Percentiles rank a stretch among this genome's conserved stretches.
Evolutionary conservation across 2,329 filamentous ascomycete species (phyloP).

Genomic region (Fusarium tuaranense): DNA sequence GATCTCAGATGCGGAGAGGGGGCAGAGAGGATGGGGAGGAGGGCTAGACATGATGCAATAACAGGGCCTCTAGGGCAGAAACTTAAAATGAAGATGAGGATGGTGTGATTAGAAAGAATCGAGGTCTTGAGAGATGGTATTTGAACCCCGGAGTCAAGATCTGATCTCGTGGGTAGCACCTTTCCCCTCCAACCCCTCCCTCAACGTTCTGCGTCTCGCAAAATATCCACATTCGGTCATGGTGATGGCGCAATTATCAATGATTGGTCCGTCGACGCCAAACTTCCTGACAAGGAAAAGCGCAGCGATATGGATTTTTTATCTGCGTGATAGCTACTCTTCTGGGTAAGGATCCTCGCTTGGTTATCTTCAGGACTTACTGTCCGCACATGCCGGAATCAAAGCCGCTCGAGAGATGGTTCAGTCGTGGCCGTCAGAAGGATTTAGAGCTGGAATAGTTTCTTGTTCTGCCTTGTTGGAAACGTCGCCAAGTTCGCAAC

Average conservation of each 20-base stretch:
- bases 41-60: not conserved
- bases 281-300: slow-evolving; percentile 8
- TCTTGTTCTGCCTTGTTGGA: not conserved
- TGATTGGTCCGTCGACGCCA: not conserved
- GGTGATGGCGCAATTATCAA: not conserved
- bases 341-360: slow-evolving; percentile 38
- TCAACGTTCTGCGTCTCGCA: slow-evolving; percentile 13
- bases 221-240: slow-evolving; percentile 18
- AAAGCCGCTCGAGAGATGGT: not conserved
- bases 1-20: slow-evolving; percentile 30
- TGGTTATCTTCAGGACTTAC: not conserved
- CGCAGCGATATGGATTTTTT: not conserved
- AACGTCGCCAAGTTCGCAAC: no score
- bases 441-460: not conserved
- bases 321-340: not conserved
- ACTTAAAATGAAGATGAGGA: not conserved
- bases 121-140: not conserved
- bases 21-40: slow-evolving; percentile 33
- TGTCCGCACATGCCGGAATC: not conserved
- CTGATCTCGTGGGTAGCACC: not conserved
- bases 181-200: not conserved
- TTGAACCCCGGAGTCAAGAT: slow-evolving; percentile 14
- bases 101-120: not conserved
- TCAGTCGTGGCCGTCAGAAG: not conserved
- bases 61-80: not conserved